These are phyloP conservation scores for Trichoderma brevicompactum DNA, from an alignment of 2,329 filamentous ascomycete genomes.

Conservation along the genomic window DNA sequence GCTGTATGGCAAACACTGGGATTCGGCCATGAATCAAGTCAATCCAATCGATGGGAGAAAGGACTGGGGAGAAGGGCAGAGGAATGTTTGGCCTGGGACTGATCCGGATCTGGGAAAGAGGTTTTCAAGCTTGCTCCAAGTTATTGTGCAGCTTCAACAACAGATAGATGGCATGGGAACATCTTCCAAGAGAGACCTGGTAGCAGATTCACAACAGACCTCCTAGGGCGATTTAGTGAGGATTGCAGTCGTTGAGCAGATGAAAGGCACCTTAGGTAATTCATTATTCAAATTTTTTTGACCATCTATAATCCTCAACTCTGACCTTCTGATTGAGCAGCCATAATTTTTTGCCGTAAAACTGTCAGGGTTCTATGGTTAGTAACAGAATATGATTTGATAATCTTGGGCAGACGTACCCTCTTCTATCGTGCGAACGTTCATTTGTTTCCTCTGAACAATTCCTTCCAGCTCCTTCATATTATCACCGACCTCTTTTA, in stretches of 20 bases:
- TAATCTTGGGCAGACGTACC: conserved; percentile 52
- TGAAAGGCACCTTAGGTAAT: neutral
- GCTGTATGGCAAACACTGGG: conserved; percentile 44
- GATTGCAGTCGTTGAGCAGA: neutral
- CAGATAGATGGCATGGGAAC: conserved; percentile 32
- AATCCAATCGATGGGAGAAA: conserved; percentile 35
- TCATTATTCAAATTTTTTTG: neutral
- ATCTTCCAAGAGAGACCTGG: neutral
- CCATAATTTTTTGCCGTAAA: conserved; percentile 49
- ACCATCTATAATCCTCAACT: conserved; percentile 1
- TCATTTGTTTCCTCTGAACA: conserved; percentile 75
- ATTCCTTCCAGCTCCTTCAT: conserved; percentile 62
- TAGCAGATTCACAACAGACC: neutral
- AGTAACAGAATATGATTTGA: neutral
- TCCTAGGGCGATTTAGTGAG: too few species aligned
- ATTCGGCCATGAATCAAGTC: conserved; percentile 42
- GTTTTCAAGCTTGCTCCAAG: conserved; percentile 39
- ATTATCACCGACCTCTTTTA: conserved; percentile 56
- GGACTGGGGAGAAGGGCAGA: conserved; percentile 40
- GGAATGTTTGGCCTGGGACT: conserved; percentile 42
- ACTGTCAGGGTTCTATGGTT: conserved; percentile 38
- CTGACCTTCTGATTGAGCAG: conserved; percentile 33
- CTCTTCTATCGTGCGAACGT: conserved; percentile 86
- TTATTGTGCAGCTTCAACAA: conserved; percentile 41
- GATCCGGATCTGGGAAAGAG: conserved; percentile 35